Percentiles rank a stretch among this genome's conserved stretches.
Evolutionary conservation across 257 asterid genomes (phyloP).

Genomic region (Nicotiana tabacum): DNA sequence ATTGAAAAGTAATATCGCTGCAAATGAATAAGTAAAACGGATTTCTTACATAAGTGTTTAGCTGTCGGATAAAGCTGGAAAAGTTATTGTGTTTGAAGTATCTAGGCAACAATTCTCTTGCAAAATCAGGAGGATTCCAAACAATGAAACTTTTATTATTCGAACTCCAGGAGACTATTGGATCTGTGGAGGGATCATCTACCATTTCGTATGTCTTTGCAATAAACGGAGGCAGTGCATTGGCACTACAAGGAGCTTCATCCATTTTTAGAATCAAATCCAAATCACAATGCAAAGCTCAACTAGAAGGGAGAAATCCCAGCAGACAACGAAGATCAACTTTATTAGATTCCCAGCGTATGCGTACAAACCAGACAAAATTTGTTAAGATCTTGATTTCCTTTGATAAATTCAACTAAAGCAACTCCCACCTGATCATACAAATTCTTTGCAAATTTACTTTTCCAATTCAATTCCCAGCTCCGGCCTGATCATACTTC

Average conservation of each 20-base stretch:
- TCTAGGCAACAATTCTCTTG: constrained; percentile 66
- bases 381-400: not conserved
- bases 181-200: constrained; percentile 62
- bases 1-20: not conserved
- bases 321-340: not conserved
- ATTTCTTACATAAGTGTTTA: constrained; percentile 69
- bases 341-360: constrained; percentile 7
- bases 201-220: constrained; percentile 92
- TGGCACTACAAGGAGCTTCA: constrained; percentile 53
- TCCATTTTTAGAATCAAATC: constrained; percentile 41
- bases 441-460: not conserved
- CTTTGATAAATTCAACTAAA: not conserved
- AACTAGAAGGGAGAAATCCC: not conserved
- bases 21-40: not conserved
- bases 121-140: constrained; percentile 71
- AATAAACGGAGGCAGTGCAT: constrained; percentile 73
- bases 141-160: constrained; percentile 68
- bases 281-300: constrained; percentile 5
- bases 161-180: constrained; percentile 73
- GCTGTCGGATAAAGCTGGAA: constrained; percentile 91
- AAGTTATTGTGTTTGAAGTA: constrained; percentile 87
- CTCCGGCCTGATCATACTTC: not conserved
- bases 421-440: not conserved
- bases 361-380: not conserved
- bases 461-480: not conserved